Evolutionary conservation across 768 basidiomycete species (phyloP).

Genomic region (Chiua virens): DNA sequence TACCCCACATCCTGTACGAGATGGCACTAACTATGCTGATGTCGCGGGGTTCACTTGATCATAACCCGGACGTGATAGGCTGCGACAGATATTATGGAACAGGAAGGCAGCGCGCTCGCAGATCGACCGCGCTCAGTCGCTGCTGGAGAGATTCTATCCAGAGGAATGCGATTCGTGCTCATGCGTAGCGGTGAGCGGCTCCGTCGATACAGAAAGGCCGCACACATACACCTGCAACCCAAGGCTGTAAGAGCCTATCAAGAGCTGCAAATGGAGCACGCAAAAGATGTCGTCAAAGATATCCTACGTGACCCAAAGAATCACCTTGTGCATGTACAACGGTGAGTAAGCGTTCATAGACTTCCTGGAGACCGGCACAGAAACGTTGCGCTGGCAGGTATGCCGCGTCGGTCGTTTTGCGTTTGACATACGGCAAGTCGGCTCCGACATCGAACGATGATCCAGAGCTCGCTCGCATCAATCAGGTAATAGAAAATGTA

Average conservation of each 20-base stretch:
- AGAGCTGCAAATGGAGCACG: slow-evolving; percentile 40
- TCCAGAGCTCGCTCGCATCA: slow-evolving; percentile 20
- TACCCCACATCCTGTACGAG: background rate
- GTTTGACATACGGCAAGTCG: slow-evolving; percentile 25
- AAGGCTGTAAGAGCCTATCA: slow-evolving; percentile 43
- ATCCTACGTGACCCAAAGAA: slow-evolving; percentile 32
- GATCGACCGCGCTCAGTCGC: slow-evolving; percentile 53
- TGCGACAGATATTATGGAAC: slow-evolving; percentile 59
- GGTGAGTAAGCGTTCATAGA: slow-evolving; percentile 30
- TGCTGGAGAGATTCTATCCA: slow-evolving; percentile 50
- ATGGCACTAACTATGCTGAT: too few relatives aligned
- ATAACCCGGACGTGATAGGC: slow-evolving; percentile 34
- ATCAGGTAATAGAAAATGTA: slow-evolving; percentile 21
- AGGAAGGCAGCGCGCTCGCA: slow-evolving; percentile 46
- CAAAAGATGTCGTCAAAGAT: slow-evolving; percentile 23
- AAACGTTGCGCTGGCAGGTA: slow-evolving; percentile 23
- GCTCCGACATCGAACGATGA: slow-evolving; percentile 21
- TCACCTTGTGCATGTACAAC: slow-evolving; percentile 46
- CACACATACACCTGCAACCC: slow-evolving; percentile 50
- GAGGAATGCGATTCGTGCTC: slow-evolving; percentile 50
- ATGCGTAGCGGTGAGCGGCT: slow-evolving; percentile 50
- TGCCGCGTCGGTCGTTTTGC: slow-evolving; percentile 22
- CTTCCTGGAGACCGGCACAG: background rate
- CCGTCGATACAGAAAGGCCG: slow-evolving; percentile 52
- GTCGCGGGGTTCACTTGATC: background rate